Conservation (phyloP, 2,329 filamentous ascomycete species). For the Exophiala viscosa region DNA sequence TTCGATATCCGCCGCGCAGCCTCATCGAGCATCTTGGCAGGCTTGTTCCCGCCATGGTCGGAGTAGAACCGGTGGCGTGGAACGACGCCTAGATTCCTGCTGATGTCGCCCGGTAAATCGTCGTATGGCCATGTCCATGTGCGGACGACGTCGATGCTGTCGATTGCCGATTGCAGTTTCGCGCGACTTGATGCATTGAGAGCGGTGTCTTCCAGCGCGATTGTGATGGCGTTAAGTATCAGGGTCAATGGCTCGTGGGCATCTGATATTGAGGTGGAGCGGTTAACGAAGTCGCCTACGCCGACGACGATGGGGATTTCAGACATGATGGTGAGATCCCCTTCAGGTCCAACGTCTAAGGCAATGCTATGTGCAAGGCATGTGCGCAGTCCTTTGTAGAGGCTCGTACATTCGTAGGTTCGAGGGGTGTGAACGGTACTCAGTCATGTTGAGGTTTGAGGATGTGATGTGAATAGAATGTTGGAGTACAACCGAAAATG, state of each 20-base stretch:
- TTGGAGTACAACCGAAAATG: too few relatives aligned
- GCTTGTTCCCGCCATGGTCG: conserved; percentile 62
- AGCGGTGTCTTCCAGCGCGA: conserved; percentile 51
- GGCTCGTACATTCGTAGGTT: too few relatives aligned
- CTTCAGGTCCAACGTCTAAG: too few relatives aligned
- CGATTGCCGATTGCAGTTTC: conserved; percentile 47
- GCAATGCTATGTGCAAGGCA: too few relatives aligned
- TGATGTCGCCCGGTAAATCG: conserved; percentile 55
- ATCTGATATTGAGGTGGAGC: conserved; percentile 48
- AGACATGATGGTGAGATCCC: background rate
- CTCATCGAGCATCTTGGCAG: conserved; percentile 60
- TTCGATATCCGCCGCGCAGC: conserved; percentile 56
- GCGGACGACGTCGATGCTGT: conserved; percentile 58
- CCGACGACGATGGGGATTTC: conserved; percentile 57
- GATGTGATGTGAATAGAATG: too few relatives aligned
- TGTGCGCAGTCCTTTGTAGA: too few relatives aligned
- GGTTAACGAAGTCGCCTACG: conserved; percentile 60
- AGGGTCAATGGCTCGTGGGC: conserved; percentile 58
- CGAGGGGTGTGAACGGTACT: too few relatives aligned
- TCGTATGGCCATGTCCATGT: conserved; percentile 66
- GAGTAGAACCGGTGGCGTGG: conserved; percentile 50
- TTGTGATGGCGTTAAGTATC: conserved; percentile 55
- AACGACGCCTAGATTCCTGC: conserved; percentile 47
- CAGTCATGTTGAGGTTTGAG: too few relatives aligned
- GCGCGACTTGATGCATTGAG: conserved; percentile 30